Percentiles rank a stretch among this genome's conserved stretches.
phyloP scores from a whole-genome alignment of 805 yeast species.

The Ogataea angusta region DNA sequence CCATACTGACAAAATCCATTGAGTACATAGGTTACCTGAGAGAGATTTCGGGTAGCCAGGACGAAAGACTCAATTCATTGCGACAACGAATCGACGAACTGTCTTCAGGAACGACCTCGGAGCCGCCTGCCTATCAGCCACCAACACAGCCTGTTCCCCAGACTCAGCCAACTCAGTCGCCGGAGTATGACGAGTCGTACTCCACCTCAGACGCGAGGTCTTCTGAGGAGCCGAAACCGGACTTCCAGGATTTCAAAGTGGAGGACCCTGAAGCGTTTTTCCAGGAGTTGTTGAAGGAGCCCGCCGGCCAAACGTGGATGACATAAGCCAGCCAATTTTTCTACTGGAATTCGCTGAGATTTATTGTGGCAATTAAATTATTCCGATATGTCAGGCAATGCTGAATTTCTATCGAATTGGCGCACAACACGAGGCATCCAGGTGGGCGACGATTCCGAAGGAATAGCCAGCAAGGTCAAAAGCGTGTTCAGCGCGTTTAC shows the following conservation, averaged over 20 bases:
- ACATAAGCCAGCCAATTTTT: slow-evolving; percentile 1
- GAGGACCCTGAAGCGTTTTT: slow-evolving; percentile 18
- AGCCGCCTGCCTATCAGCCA: slow-evolving; percentile 6
- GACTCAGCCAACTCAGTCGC: not conserved
- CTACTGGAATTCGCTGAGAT: not conserved
- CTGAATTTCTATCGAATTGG: slow-evolving; percentile 30
- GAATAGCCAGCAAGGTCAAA: slow-evolving; percentile 20
- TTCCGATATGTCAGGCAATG: slow-evolving; percentile 10
- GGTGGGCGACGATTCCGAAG: slow-evolving; percentile 10
- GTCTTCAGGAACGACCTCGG: slow-evolving; percentile 1
- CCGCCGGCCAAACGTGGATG: slow-evolving; percentile 7
- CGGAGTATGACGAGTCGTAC: not conserved
- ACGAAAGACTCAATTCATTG: slow-evolving; percentile 42
- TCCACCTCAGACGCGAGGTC: not conserved
- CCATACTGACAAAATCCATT: slow-evolving; percentile 71
- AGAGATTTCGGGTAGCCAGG: slow-evolving; percentile 57
- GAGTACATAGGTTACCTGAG: slow-evolving; percentile 71
- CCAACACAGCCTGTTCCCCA: not conserved
- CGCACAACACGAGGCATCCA: slow-evolving; percentile 21
- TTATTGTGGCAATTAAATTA: slow-evolving; percentile 16
- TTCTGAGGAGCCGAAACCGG: not conserved
- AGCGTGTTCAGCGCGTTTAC: slow-evolving; percentile 20
- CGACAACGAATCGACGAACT: slow-evolving; percentile 34
- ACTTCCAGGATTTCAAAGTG: slow-evolving; percentile 7
- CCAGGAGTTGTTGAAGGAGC: slow-evolving; percentile 14